Percentiles rank a stretch among this genome's conserved stretches.
These are phyloP conservation scores for Grifola frondosa DNA, from an alignment of 1,284 basidiomycete species.

Conservation along the genomic window DNA sequence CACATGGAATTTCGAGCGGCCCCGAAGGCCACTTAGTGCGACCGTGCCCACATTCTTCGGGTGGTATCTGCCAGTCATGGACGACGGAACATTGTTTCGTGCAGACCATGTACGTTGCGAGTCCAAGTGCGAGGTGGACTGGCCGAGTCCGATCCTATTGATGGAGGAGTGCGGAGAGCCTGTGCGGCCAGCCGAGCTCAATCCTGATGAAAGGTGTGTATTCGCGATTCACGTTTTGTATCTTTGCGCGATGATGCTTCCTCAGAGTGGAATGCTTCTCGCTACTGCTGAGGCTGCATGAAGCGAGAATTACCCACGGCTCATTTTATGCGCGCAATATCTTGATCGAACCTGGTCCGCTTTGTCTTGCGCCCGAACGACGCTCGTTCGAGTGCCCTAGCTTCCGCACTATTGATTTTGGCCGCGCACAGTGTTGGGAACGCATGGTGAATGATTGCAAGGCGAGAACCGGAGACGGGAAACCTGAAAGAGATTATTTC, in stretches of 20 bases:
- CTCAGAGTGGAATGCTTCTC: constrained; percentile 43
- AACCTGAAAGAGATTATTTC: no score
- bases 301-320: constrained; percentile 39
- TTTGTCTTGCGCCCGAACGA: constrained; percentile 32
- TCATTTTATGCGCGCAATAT: constrained; percentile 48
- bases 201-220: constrained; percentile 35
- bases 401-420: constrained; percentile 57
- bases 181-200: constrained; percentile 31
- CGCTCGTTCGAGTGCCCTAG: constrained; percentile 30
- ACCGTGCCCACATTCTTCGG: constrained; percentile 57
- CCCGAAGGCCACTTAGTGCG: constrained; percentile 42
- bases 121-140: constrained; percentile 14
- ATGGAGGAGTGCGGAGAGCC: constrained; percentile 49
- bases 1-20: constrained; percentile 43
- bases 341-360: constrained; percentile 45
- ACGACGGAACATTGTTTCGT: constrained; percentile 8
- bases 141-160: constrained; percentile 45
- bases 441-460: no score
- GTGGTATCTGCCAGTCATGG: constrained; percentile 39
- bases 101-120: background rate
- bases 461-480: background rate
- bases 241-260: background rate
- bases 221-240: background rate
- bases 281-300: constrained; percentile 43
- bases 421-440: constrained; percentile 24